phyloP scores from a whole-genome alignment of 257 asterid genomes.

The Nicotiana knightiana region DNA sequence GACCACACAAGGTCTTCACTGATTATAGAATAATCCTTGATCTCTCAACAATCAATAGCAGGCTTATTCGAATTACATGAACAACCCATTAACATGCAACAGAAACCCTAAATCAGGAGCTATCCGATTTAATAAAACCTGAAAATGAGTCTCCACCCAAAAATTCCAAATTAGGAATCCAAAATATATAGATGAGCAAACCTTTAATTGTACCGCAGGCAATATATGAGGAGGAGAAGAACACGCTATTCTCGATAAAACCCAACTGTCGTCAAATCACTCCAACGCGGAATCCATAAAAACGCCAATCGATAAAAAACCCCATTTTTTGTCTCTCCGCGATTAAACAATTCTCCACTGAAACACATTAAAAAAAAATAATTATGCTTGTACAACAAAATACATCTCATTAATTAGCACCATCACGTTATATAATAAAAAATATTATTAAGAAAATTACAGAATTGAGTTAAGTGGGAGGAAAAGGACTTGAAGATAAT shows the following conservation, averaged over 20 bases:
- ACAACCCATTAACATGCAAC: background rate
- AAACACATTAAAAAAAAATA: slow-evolving; percentile 6
- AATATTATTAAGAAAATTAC: background rate
- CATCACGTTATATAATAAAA: background rate
- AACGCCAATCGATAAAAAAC: background rate
- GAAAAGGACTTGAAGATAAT: background rate
- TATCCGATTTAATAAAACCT: background rate
- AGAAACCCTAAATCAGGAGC: background rate
- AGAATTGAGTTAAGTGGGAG: background rate
- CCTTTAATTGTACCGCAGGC: background rate
- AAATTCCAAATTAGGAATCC: background rate
- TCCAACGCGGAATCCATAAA: slow-evolving; percentile 8
- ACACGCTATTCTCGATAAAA: background rate
- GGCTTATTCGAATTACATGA: background rate
- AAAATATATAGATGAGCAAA: background rate
- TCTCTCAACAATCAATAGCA: background rate
- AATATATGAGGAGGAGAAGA: background rate
- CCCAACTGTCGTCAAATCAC: slow-evolving; percentile 13
- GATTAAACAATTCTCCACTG: background rate
- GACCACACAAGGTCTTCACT: slow-evolving; percentile 7
- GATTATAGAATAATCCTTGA: background rate
- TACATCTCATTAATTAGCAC: background rate
- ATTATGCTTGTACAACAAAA: background rate
- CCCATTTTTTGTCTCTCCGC: background rate
- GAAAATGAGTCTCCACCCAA: background rate